Percentiles rank a stretch among this genome's conserved stretches.
phyloP scores from a whole-genome alignment of 768 basidiomycete genomes.

The Lactarius hatsudake region DNA sequence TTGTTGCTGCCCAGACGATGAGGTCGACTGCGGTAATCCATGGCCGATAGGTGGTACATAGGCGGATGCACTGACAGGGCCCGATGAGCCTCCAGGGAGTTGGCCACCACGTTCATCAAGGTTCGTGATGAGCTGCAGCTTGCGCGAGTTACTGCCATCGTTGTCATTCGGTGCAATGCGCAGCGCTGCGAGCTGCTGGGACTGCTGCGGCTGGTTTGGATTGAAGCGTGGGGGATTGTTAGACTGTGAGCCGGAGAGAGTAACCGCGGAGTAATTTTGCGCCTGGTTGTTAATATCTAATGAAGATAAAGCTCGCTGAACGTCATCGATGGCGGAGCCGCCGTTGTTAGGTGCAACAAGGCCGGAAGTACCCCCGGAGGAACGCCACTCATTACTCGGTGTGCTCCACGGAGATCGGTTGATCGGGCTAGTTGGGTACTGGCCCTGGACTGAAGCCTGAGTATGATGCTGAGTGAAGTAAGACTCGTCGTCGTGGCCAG shows the following conservation, averaged over 20 bases:
- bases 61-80: slow-evolving; percentile 50
- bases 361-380: slow-evolving; percentile 37
- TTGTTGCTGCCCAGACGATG: slow-evolving; percentile 26
- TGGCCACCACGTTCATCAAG: slow-evolving; percentile 63
- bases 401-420: slow-evolving; percentile 66
- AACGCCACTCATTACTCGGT: slow-evolving; percentile 59
- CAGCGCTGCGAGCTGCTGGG: slow-evolving; percentile 44
- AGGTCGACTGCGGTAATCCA: slow-evolving; percentile 37
- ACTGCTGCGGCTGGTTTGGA: slow-evolving; percentile 37
- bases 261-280: slow-evolving; percentile 32
- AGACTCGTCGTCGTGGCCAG: slow-evolving; percentile 55
- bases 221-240: slow-evolving; percentile 71
- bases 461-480: slow-evolving; percentile 39
- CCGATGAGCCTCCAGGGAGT: slow-evolving; percentile 39
- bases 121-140: slow-evolving; percentile 60
- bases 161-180: slow-evolving; percentile 41
- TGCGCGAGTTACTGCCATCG: slow-evolving; percentile 40
- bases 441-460: slow-evolving; percentile 33
- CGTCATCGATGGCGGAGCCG: slow-evolving; percentile 61
- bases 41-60: slow-evolving; percentile 46
- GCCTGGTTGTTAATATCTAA: slow-evolving; percentile 54
- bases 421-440: slow-evolving; percentile 53
- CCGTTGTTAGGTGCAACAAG: slow-evolving; percentile 30
- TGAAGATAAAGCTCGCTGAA: slow-evolving; percentile 67
- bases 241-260: slow-evolving; percentile 46